Conservation (phyloP, 495 filamentous ascomycete species). For the Usnea hakonensis region DNA sequence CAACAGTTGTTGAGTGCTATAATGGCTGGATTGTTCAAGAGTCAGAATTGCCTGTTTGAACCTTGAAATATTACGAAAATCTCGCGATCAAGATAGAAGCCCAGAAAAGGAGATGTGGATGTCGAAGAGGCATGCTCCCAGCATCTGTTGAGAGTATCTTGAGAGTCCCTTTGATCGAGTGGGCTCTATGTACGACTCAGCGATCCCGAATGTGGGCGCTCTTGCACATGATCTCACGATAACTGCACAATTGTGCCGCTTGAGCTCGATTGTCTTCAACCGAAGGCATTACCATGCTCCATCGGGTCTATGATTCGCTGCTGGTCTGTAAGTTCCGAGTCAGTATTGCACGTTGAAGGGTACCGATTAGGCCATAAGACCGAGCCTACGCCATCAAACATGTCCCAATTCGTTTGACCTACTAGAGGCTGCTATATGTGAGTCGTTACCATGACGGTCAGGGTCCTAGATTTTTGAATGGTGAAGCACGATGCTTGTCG, state of each 20-base stretch:
- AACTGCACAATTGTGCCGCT: background rate
- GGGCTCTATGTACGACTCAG: background rate
- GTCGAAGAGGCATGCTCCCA: no score
- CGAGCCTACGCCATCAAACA: background rate
- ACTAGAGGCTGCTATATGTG: background rate
- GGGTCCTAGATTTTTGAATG: background rate
- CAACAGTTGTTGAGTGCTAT: background rate
- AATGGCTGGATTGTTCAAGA: background rate
- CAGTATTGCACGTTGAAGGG: background rate
- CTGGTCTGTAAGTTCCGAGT: background rate
- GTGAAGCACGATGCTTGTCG: background rate
- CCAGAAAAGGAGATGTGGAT: no score
- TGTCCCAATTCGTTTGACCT: background rate
- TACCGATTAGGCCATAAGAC: no score
- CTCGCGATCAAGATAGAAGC: no score
- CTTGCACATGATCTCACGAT: background rate
- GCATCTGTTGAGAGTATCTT: background rate
- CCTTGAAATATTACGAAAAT: background rate
- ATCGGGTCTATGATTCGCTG: background rate
- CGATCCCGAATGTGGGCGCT: background rate
- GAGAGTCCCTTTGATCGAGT: background rate
- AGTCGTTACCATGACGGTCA: background rate
- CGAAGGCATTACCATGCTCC: background rate
- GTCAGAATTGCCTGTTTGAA: background rate
- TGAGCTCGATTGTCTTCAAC: background rate